Evolutionary conservation across 805 yeast species (phyloP).

Genomic region (Zygosaccharomyces bailii): DNA sequence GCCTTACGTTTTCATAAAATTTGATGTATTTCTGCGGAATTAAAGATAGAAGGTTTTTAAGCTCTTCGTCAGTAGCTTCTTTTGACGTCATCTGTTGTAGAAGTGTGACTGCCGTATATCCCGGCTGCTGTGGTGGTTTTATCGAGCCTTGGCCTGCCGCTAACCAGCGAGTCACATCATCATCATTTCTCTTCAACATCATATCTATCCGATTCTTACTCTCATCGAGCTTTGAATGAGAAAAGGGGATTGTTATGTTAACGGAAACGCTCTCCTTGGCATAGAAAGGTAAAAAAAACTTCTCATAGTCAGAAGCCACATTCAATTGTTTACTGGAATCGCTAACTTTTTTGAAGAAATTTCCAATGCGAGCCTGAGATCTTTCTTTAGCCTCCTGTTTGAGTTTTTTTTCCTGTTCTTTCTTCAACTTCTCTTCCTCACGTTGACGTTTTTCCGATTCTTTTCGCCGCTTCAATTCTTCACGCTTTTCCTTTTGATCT

Average conservation of each 20-base stretch:
- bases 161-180: slow-evolving; percentile 23
- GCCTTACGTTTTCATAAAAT: slow-evolving; percentile 48
- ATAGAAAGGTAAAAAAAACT: slow-evolving; percentile 38
- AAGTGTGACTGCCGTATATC: slow-evolving; percentile 34
- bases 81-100: slow-evolving; percentile 37
- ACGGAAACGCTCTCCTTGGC: slow-evolving; percentile 36
- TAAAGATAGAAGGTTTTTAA: slow-evolving; percentile 25
- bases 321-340: slow-evolving; percentile 24
- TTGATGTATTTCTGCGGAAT: slow-evolving; percentile 40
- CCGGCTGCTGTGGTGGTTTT: slow-evolving; percentile 17
- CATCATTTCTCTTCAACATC: slow-evolving; percentile 14
- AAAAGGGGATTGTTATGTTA: slow-evolving; percentile 12
- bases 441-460: slow-evolving; percentile 26
- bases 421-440: slow-evolving; percentile 22
- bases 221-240: slow-evolving; percentile 8
- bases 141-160: slow-evolving; percentile 11
- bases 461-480: slow-evolving; percentile 20
- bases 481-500: slow-evolving; percentile 21
- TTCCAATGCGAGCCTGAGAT: slow-evolving; percentile 39
- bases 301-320: slow-evolving; percentile 33
- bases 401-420: slow-evolving; percentile 28
- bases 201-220: slow-evolving; percentile 27
- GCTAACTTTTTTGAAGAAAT: slow-evolving; percentile 35
- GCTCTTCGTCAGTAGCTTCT: slow-evolving; percentile 40
- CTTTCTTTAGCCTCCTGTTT: slow-evolving; percentile 37